phyloP scores from a whole-genome alignment of 805 yeast genomes.

The Kodamaea kaohsiungensis region DNA sequence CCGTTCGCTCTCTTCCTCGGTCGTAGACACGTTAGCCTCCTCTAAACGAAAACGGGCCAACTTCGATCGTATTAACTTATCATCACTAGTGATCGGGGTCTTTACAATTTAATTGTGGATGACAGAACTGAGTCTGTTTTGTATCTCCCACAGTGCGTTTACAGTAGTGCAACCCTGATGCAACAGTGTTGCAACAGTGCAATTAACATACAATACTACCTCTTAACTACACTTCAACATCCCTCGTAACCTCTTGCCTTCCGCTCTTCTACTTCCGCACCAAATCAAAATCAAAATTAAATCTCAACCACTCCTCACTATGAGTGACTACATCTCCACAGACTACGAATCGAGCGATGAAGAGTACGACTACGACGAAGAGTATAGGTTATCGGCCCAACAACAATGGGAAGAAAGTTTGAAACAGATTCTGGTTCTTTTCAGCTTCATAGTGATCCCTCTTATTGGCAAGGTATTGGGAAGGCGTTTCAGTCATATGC shows the following conservation, averaged over 20 bases:
- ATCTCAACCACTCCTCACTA: not conserved
- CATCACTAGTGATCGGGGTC: constrained; percentile 15
- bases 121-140: too few species aligned
- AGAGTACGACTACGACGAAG: constrained; percentile 14
- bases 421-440: constrained; percentile 55
- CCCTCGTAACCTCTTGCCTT: not conserved
- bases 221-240: too few species aligned
- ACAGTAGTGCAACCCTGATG: too few species aligned
- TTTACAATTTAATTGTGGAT: too few species aligned
- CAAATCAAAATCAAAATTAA: not conserved
- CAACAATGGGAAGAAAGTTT: constrained; percentile 75
- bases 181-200: too few species aligned
- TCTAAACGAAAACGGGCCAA: constrained; percentile 28
- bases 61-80: constrained; percentile 35
- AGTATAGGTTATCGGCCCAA: constrained; percentile 49
- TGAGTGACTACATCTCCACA: constrained; percentile 12
- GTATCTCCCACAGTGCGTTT: too few species aligned
- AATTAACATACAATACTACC: too few species aligned
- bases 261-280: not conserved
- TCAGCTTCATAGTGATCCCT: constrained; percentile 64
- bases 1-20: constrained; percentile 28
- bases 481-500: constrained; percentile 44
- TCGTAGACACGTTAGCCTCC: constrained; percentile 23
- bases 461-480: constrained; percentile 68
- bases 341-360: constrained; percentile 14